Evolutionary conservation across 257 asterid species (phyloP).

Genomic region (Solanum etuberosum): DNA sequence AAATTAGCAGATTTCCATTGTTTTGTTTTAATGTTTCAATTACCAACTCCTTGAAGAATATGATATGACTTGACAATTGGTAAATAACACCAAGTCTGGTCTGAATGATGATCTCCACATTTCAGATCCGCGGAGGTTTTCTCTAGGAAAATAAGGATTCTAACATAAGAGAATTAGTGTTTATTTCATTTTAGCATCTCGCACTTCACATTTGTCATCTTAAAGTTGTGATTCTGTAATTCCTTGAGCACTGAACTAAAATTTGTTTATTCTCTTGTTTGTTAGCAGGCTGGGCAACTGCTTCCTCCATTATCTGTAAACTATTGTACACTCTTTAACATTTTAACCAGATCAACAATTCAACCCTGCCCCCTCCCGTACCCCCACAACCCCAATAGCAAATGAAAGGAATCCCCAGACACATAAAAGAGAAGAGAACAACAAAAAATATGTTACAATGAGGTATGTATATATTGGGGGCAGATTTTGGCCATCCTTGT

Average conservation of each 20-base stretch:
- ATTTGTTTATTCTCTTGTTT: background rate
- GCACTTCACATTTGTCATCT: background rate
- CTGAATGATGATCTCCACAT: background rate
- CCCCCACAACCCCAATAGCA: background rate
- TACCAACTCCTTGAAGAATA: background rate
- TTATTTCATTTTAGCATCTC: background rate
- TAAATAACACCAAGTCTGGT: background rate
- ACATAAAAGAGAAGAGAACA: background rate
- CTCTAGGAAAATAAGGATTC: background rate
- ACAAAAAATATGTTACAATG: background rate
- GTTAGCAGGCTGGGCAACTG: background rate
- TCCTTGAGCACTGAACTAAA: background rate
- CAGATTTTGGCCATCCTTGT: background rate
- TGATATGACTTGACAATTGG: background rate
- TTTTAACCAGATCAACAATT: background rate
- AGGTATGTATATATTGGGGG: background rate
- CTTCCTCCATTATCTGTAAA: background rate
- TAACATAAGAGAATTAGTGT: background rate
- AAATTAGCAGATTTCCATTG: background rate
- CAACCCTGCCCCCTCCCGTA: background rate
- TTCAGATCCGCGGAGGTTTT: background rate
- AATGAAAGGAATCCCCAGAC: background rate
- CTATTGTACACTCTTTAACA: background rate
- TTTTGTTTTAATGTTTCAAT: background rate
- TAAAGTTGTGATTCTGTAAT: background rate